These are phyloP conservation scores for Russula foetens DNA, from an alignment of 768 basidiomycete genomes.

Conservation along the genomic window DNA sequence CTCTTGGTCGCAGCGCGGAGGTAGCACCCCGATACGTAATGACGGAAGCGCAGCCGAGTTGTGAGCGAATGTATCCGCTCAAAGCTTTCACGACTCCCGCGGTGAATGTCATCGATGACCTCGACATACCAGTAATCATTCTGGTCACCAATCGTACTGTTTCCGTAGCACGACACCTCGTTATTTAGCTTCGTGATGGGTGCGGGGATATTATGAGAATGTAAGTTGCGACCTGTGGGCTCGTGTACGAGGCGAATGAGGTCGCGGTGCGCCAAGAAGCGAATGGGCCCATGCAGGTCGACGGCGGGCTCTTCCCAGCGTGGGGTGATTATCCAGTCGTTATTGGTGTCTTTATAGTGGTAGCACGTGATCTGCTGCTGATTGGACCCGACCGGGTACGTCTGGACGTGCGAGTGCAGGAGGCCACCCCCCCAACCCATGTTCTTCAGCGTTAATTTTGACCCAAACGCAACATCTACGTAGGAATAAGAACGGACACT, in stretches of 20 bases:
- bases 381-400: slow-evolving; percentile 81
- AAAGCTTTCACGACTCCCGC: slow-evolving; percentile 47
- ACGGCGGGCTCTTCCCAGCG: slow-evolving; percentile 68
- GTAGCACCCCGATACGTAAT: slow-evolving; percentile 76
- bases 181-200: slow-evolving; percentile 83
- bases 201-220: slow-evolving; percentile 83
- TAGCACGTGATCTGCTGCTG: slow-evolving; percentile 99
- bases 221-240: slow-evolving; percentile 83
- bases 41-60: slow-evolving; percentile 79
- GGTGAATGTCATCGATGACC: slow-evolving; percentile 82
- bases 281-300: slow-evolving; percentile 58
- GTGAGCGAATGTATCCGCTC: slow-evolving; percentile 82
- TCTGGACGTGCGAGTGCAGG: slow-evolving; percentile 94
- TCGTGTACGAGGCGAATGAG: slow-evolving; percentile 73
- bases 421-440: slow-evolving; percentile 97
- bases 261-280: slow-evolving; percentile 70
- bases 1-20: slow-evolving; percentile 81
- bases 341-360: slow-evolving; percentile 99
- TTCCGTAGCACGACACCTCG: slow-evolving; percentile 94
- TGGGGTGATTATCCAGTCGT: slow-evolving; percentile 79
- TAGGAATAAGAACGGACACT: not conserved
- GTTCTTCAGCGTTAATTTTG: slow-evolving; percentile 89
- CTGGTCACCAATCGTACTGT: slow-evolving; percentile 75
- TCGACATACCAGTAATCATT: slow-evolving; percentile 92
- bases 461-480: slow-evolving; percentile 81